Percentiles rank a stretch among this genome's conserved stretches.
Conservation (phyloP, 345 rosid genomes). For the Dovyalis caffra region DNA sequence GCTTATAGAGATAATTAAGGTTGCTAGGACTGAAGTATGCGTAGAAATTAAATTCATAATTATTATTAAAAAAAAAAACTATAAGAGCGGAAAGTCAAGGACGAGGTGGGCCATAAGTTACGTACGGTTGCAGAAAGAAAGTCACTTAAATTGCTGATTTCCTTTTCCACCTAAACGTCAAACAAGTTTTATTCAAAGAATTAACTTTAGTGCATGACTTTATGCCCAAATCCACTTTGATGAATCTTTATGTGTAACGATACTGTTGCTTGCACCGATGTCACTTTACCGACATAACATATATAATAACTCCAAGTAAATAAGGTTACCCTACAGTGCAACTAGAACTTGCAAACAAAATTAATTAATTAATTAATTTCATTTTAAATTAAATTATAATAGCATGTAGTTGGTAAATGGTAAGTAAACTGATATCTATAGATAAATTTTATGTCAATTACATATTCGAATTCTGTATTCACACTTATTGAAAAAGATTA, state of each 20-base stretch:
- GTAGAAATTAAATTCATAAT: not conserved
- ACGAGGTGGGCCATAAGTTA: too few relatives aligned
- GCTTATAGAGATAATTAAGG: not conserved
- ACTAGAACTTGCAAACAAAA: not conserved
- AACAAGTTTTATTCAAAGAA: not conserved
- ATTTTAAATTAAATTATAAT: too few relatives aligned
- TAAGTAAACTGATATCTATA: too few relatives aligned
- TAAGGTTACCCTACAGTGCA: not conserved
- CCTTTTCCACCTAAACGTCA: not conserved
- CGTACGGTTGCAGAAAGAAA: not conserved
- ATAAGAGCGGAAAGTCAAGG: too few relatives aligned
- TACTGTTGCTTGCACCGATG: not conserved
- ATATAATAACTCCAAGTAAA: not conserved
- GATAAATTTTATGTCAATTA: too few relatives aligned
- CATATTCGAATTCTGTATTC: too few relatives aligned
- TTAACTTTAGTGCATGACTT: not conserved
- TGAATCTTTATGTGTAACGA: not conserved
- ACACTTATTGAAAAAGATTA: too few relatives aligned
- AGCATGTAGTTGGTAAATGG: too few relatives aligned
- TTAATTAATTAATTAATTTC: too few relatives aligned
- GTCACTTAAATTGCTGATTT: not conserved
- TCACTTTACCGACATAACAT: not conserved
- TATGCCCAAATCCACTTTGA: not conserved
- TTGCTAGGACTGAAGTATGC: not conserved
- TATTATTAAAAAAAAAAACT: not conserved